Conservation (phyloP, 2,329 filamentous ascomycete species). For the Colletotrichum simmondsii region DNA sequence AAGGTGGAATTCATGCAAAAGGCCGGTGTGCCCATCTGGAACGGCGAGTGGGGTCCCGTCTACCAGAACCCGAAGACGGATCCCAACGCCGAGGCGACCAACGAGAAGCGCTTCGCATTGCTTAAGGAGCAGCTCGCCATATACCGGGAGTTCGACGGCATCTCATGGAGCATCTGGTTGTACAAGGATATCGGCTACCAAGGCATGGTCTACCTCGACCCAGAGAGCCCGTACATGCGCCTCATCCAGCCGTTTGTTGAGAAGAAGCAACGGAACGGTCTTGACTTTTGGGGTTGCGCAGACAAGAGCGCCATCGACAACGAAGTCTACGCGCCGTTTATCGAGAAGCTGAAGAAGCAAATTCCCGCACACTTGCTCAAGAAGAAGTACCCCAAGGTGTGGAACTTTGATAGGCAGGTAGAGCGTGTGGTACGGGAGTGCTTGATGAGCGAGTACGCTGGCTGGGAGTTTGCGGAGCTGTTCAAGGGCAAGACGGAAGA, state of each 20-base stretch:
- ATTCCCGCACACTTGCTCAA: slow-evolving; percentile 54
- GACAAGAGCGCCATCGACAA: slow-evolving; percentile 41
- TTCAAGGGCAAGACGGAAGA: slow-evolving; percentile 61
- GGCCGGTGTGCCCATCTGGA: slow-evolving; percentile 56
- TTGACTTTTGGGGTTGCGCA: slow-evolving; percentile 64
- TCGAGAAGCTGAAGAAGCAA: slow-evolving; percentile 53
- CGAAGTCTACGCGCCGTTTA: slow-evolving; percentile 53
- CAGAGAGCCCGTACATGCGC: slow-evolving; percentile 59
- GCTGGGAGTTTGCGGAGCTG: slow-evolving; percentile 64
- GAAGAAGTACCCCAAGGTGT: slow-evolving; percentile 58
- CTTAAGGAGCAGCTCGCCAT: slow-evolving; percentile 53
- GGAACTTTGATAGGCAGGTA: slow-evolving; percentile 62
- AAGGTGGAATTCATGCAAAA: slow-evolving; percentile 56
- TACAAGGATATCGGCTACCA: slow-evolving; percentile 69
- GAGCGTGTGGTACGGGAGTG: slow-evolving; percentile 53
- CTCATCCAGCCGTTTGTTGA: slow-evolving; percentile 62
- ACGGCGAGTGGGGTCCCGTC: slow-evolving; percentile 63
- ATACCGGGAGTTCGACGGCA: slow-evolving; percentile 47
- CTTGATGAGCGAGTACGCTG: slow-evolving; percentile 59
- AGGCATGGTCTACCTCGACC: slow-evolving; percentile 63
- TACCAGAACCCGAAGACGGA: slow-evolving; percentile 55
- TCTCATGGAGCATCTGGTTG: slow-evolving; percentile 70
- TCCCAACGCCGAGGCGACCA: slow-evolving; percentile 47
- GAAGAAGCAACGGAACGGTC: slow-evolving; percentile 64
- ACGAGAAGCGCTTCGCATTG: slow-evolving; percentile 52